These are phyloP conservation scores for Elongisporangium prolatum DNA, from an alignment of 352 stramenopile genomes.

Conservation along the genomic window DNA sequence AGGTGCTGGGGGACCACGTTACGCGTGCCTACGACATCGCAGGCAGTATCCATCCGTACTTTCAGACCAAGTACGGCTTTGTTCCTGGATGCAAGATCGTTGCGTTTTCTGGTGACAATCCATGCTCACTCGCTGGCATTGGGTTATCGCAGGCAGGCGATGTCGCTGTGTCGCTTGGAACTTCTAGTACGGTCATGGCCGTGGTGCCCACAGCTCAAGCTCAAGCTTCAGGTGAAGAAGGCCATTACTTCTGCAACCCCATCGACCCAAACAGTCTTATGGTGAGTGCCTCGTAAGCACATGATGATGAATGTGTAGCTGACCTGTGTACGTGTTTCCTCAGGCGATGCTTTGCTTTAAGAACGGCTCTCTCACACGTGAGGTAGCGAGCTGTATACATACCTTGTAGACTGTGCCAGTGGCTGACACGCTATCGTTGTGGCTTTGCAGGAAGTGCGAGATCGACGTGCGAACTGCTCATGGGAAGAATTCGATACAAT, in stretches of 20 bases:
- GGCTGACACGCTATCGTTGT: not conserved
- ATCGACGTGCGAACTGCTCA: conserved; percentile 27
- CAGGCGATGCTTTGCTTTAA: conserved; percentile 88
- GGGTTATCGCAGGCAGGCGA: conserved; percentile 49
- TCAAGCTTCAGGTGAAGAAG: conserved; percentile 50
- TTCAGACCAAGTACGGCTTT: conserved; percentile 63
- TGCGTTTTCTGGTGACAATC: conserved; percentile 81
- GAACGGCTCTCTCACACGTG: conserved; percentile 70
- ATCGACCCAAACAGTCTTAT: conserved; percentile 65
- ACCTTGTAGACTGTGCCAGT: too few species aligned
- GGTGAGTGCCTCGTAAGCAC: conserved; percentile 15
- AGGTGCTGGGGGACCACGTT: conserved; percentile 34
- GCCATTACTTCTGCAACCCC: conserved; percentile 82
- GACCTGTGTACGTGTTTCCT: not conserved
- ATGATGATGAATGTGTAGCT: not conserved
- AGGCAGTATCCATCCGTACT: conserved; percentile 56
- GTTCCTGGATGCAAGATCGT: conserved; percentile 49
- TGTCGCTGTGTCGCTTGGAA: conserved; percentile 58
- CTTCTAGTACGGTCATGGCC: conserved; percentile 60
- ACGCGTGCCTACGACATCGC: conserved; percentile 34
- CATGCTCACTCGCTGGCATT: conserved; percentile 65
- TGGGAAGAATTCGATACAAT: conserved; percentile 59
- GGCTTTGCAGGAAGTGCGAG: conserved; percentile 27
- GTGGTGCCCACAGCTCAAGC: conserved; percentile 37
- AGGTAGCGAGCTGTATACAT: conserved; percentile 20